These are phyloP conservation scores for Peribolospora kevripleyi DNA, from an alignment of 768 basidiomycete genomes.

Conservation along the genomic window DNA sequence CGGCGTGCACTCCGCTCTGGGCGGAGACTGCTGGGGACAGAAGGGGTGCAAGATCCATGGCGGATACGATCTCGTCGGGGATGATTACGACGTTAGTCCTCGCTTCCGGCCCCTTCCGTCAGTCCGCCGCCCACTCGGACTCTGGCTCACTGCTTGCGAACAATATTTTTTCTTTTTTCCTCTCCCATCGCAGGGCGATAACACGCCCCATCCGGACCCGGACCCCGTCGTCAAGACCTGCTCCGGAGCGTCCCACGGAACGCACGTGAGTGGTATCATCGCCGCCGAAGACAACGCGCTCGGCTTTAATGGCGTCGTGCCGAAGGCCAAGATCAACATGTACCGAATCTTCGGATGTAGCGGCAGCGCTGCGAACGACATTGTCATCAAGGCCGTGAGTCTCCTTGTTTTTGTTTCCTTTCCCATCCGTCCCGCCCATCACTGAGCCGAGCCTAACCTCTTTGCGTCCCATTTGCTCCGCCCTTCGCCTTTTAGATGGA, in stretches of 20 bases:
- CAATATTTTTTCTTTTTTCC: background rate
- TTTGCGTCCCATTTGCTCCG: slow-evolving; percentile 25
- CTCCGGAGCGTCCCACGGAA: slow-evolving; percentile 13
- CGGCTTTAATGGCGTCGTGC: slow-evolving; percentile 48
- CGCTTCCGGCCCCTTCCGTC: too few relatives aligned
- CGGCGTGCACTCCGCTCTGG: slow-evolving; percentile 31
- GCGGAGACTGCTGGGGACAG: slow-evolving; percentile 18
- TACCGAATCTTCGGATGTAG: slow-evolving; percentile 37
- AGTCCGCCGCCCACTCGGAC: background rate
- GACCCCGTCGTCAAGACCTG: slow-evolving; percentile 20
- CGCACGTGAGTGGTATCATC: slow-evolving; percentile 30
- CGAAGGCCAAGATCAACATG: slow-evolving; percentile 28
- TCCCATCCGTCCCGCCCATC: slow-evolving; percentile 15
- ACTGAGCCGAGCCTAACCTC: slow-evolving; percentile 20
- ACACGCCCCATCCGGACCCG: slow-evolving; percentile 28
- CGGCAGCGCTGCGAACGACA: slow-evolving; percentile 23
- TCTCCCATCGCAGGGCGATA: slow-evolving; percentile 17
- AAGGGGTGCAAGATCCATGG: slow-evolving; percentile 29
- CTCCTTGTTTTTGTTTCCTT: background rate
- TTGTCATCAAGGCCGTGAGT: slow-evolving; percentile 29
- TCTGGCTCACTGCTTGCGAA: background rate
- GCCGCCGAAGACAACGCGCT: slow-evolving; percentile 36
- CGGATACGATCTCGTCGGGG: slow-evolving; percentile 36
- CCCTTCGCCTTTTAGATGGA: too few relatives aligned
- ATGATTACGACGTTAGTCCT: slow-evolving; percentile 24